Evolutionary conservation across 129 eudicot genomes (phyloP), one percentile per base, ranked within the genome.

Genomic region (Ambrosia artemisiifolia): DNA sequence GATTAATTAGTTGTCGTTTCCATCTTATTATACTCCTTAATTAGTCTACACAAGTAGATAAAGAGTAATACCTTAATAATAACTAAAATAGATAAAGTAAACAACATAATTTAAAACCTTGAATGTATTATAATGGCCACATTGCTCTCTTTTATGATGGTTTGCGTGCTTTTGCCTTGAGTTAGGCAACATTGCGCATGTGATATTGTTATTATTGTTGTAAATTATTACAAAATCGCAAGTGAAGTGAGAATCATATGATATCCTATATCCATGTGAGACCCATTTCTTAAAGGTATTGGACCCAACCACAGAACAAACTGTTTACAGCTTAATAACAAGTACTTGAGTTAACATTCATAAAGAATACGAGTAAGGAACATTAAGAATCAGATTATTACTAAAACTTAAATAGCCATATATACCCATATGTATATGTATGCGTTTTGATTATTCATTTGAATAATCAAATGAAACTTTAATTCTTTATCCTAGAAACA

Each of bases 191-290:
- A 54, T 54, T 20, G 14, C 61, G 61, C 61, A 54, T 54, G 61
- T 54, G 61, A 18, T 19, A 54, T n/a, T 16, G 61, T 54, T 54
- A 19, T 54, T 7, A 54, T 53, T 53, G 61, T 19, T 54, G 4
- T 54, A 19, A 49, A 55, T 19, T 18, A 55, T 19, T 55, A 55
- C 13, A 55, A 55, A 55, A 55, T 55, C 14, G 14, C 33, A 55
- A 55, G 62, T 55, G 33, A 20, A 55, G 62, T 19, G 33, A 55
- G 14, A 55, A 55, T 55, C 62, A 19, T 19, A 55, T 19, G 24
- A 50, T 50, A 50, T 50, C 56, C 56, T 24, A 40, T 40, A 40
- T 40, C 44, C 62, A 55, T 55, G 62, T 55, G 62, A 55, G 62
- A 55, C 34, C 62, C 34, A 55, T 55, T 55, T 55, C 10, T 55